Evolutionary conservation across 345 rosid genomes (phyloP).

Genomic region (Gossypium arboreum): DNA sequence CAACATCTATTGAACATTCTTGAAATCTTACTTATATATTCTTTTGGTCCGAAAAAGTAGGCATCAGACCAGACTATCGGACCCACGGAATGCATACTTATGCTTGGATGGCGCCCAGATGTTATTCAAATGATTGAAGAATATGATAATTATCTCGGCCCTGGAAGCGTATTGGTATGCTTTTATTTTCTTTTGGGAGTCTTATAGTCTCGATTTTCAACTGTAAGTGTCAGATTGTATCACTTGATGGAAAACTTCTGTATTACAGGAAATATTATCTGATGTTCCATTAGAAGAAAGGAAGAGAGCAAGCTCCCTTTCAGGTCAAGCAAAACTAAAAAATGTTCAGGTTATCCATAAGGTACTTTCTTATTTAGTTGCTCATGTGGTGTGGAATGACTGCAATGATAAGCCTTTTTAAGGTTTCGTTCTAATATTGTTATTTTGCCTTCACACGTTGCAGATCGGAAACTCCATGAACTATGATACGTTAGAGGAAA

Average conservation of each 20-base stretch:
- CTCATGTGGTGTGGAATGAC: not conserved
- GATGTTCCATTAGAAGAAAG: slow-evolving; percentile 84
- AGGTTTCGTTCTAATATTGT: slow-evolving; percentile 9
- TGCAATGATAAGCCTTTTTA: not conserved
- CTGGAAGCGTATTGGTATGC: slow-evolving; percentile 84
- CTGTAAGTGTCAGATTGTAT: not conserved
- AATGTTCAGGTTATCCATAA: slow-evolving; percentile 56
- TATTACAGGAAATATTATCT: slow-evolving; percentile 76
- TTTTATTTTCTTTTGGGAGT: slow-evolving; percentile 11
- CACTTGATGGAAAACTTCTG: not conserved
- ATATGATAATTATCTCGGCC: slow-evolving; percentile 95
- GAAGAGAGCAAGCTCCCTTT: slow-evolving; percentile 31
- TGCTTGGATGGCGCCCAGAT: slow-evolving; percentile 97
- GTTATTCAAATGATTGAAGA: slow-evolving; percentile 84
- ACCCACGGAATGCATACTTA: slow-evolving; percentile 76
- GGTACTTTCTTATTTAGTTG: slow-evolving; percentile 39
- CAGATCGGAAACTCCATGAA: slow-evolving; percentile 92
- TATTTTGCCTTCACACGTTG: slow-evolving; percentile 17
- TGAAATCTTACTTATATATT: slow-evolving; percentile 13
- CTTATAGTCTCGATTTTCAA: not conserved
- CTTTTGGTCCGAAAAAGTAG: slow-evolving; percentile 32
- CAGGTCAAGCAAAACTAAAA: slow-evolving; percentile 47
- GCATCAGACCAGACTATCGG: slow-evolving; percentile 68
- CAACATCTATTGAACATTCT: slow-evolving; percentile 11
- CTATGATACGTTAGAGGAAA: slow-evolving; percentile 63